phyloP scores from a whole-genome alignment of 768 basidiomycete species.

The Tulasnella sp. region DNA sequence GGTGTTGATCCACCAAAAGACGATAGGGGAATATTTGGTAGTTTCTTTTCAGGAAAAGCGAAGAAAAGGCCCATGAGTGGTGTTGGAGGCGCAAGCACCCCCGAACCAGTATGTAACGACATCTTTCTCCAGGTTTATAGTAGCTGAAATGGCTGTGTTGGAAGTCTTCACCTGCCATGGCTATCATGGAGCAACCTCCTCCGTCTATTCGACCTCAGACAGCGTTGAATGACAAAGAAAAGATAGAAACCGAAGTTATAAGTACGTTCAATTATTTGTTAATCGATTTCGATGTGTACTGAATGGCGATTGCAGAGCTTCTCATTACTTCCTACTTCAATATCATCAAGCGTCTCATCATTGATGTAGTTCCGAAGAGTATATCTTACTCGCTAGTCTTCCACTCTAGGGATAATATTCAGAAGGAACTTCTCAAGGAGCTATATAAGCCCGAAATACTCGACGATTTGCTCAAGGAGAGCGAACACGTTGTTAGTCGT shows the following conservation, averaged over 20 bases:
- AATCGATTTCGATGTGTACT: too few relatives aligned
- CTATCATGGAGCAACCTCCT: constrained; percentile 48
- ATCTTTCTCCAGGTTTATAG: too few relatives aligned
- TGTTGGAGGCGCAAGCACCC: background rate
- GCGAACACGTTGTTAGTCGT: constrained; percentile 73
- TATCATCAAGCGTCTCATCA: constrained; percentile 98
- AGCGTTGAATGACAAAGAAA: constrained; percentile 85
- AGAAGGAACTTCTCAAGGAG: constrained; percentile 87
- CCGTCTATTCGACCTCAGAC: constrained; percentile 77
- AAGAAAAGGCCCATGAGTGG: background rate
- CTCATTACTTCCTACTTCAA: constrained; percentile 96
- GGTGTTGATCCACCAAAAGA: constrained; percentile 85
- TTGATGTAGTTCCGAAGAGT: constrained; percentile 99
- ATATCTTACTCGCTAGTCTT: constrained; percentile 84
- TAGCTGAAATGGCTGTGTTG: too few relatives aligned
- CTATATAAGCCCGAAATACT: constrained; percentile 95
- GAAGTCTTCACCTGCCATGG: constrained; percentile 3
- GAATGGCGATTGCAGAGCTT: constrained; percentile 53
- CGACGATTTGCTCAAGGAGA: constrained; percentile 89
- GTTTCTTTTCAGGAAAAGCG: constrained; percentile 51
- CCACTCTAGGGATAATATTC: constrained; percentile 86
- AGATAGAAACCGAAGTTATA: constrained; percentile 98
- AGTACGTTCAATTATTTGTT: constrained; percentile 47
- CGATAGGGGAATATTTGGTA: constrained; percentile 87
- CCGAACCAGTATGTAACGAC: too few relatives aligned